Evolutionary conservation across 768 basidiomycete genomes (phyloP), one percentile per base, ranked within the genome.

Genomic region (Boletus rubropictus): DNA sequence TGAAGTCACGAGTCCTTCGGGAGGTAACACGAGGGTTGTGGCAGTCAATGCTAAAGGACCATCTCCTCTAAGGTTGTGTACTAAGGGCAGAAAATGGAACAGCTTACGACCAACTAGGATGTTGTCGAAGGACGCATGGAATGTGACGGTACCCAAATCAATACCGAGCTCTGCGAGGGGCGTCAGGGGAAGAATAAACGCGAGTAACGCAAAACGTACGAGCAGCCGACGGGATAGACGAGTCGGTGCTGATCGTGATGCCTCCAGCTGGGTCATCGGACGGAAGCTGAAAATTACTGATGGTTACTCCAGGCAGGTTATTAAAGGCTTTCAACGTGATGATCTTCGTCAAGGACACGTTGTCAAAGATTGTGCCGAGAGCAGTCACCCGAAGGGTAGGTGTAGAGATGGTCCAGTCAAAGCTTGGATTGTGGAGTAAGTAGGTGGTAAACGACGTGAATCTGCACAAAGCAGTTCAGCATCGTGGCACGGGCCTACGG

Each of bases 321-420:
- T 87, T 81, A 63, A 87, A 87, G 5, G 84, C 86, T 56, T 79
- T 81, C 69, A 86, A 75, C 4, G 77, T 65, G 32, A 86, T 59
- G 2, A 72, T 68, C 64, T 87, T 87, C 39, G 70, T 74, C 29
- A 88, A 70, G 0, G 72, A 67, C 24, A 87, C 76, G 47, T 76
- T 74, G 50, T 85, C 80, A 52, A 87, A 87, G 52, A 80, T 76
- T 10, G 81, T 84, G 14, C 81, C 81, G 2, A 87, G 73, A 5
- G 86, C 84, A 3, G 71, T 75, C 14, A 88, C 63, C 25, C 80
- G 77, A 39, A 87, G 76, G 34, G 70, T 76, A n/a, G 72, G 50
- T 0, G 85, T 84, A 5, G 81, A 81, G 39, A 87, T 80, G 2
- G 77, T 82, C 85, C 85, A 87, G 5, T 75, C 72, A 53, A 88